Conservation (phyloP, 805 yeast species). For the Candida montana region DNA sequence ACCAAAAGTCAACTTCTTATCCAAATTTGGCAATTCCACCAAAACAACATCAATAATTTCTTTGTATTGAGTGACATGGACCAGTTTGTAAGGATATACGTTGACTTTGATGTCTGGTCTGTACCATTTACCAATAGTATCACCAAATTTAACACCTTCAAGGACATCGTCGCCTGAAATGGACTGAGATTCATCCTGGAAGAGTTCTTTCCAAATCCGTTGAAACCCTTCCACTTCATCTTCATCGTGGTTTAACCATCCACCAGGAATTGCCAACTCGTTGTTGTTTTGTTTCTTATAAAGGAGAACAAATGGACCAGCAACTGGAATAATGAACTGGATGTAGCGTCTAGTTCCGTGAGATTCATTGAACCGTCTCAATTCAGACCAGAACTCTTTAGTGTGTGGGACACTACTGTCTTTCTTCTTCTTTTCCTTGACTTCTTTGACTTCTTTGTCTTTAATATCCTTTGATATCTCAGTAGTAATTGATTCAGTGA, state of each 20-base stretch:
- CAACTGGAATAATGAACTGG: slow-evolving; percentile 13
- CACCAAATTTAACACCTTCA: slow-evolving; percentile 8
- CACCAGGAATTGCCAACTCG: slow-evolving; percentile 12
- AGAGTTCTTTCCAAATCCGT: slow-evolving; percentile 11
- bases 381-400: slow-evolving; percentile 3
- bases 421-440: background rate
- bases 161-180: background rate
- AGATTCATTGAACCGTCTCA: slow-evolving; percentile 4
- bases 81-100: slow-evolving; percentile 15
- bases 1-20: slow-evolving; percentile 6
- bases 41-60: slow-evolving; percentile 13
- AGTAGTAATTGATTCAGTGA: no score
- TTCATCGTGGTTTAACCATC: slow-evolving; percentile 11
- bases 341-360: slow-evolving; percentile 11
- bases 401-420: slow-evolving; percentile 6
- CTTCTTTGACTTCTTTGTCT: no score
- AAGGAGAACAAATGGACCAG: slow-evolving; percentile 12
- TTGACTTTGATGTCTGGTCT: slow-evolving; percentile 14
- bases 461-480: no score
- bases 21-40: slow-evolving; percentile 7
- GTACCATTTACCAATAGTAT: slow-evolving; percentile 11
- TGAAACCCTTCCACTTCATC: slow-evolving; percentile 10
- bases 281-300: background rate
- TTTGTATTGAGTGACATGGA: slow-evolving; percentile 6
- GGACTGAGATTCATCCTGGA: slow-evolving; percentile 5